phyloP scores from a whole-genome alignment of 208 protist species.

The Blastocrithidia nonstop region DNA sequence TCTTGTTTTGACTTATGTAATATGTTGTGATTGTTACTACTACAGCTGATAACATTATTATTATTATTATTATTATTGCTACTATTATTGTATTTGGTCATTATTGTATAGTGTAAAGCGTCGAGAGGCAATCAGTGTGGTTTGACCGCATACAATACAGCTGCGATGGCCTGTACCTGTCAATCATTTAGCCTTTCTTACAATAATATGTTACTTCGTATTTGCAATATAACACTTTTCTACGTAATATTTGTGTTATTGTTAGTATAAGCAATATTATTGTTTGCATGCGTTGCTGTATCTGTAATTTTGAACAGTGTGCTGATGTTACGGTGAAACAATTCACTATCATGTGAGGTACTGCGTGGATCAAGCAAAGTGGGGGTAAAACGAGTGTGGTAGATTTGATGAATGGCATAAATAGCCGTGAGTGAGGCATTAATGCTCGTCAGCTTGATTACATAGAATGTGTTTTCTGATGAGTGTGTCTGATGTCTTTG shows the following conservation, averaged over 20 bases:
- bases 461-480: no score
- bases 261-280: no score
- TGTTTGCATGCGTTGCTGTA: neutral
- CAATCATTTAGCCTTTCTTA: slow-evolving; percentile 37
- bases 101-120: neutral
- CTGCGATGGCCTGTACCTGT: slow-evolving; percentile 43
- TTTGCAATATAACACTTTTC: no score
- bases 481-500: no score
- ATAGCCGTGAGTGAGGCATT: no score
- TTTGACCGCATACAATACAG: slow-evolving; percentile 25
- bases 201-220: slow-evolving; percentile 25
- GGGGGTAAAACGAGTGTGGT: slow-evolving; percentile 23
- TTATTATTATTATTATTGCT: neutral
- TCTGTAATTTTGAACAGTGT: slow-evolving; percentile 8
- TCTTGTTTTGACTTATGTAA: no score
- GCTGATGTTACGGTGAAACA: slow-evolving; percentile 13
- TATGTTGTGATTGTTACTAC: neutral
- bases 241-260: no score
- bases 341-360: slow-evolving; percentile 11
- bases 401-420: slow-evolving; percentile 27
- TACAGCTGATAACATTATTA: neutral
- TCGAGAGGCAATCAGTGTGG: slow-evolving; percentile 19
- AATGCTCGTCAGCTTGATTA: no score
- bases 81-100: neutral
- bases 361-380: slow-evolving; percentile 47